Evolutionary conservation across 352 stramenopile species (phyloP).

Genomic region (Aphanomyces euteiches): DNA sequence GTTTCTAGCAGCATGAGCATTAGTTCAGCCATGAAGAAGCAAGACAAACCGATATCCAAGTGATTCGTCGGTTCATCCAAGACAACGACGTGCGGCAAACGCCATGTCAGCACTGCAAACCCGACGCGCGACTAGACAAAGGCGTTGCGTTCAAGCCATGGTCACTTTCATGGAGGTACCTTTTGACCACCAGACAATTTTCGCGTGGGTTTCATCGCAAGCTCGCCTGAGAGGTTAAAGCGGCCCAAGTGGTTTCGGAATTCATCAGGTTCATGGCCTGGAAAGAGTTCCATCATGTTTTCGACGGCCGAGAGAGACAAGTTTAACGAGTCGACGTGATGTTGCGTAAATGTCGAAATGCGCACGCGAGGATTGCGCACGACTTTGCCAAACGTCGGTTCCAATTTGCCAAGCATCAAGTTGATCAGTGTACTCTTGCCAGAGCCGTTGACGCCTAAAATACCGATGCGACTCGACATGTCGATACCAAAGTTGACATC

Average conservation of each 20-base stretch:
- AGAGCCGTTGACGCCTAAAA: conserved; percentile 89
- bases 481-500: conserved; percentile 97
- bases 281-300: conserved; percentile 89
- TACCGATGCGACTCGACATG: conserved; percentile 91
- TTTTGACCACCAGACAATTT: conserved; percentile 97
- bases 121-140: conserved; percentile 60
- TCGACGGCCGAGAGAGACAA: conserved; percentile 85
- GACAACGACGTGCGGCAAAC: conserved; percentile 94
- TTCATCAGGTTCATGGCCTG: conserved; percentile 73
- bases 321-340: conserved; percentile 94
- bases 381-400: conserved; percentile 77
- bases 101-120: conserved; percentile 94
- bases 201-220: conserved; percentile 92
- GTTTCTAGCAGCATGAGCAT: conserved; percentile 48
- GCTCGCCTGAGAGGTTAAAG: conserved; percentile 94
- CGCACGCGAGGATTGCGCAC: conserved; percentile 88
- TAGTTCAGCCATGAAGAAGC: not conserved
- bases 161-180: conserved; percentile 32
- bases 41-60: conserved; percentile 84
- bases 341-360: conserved; percentile 96
- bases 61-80: conserved; percentile 97
- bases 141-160: too few species aligned
- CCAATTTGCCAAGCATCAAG: conserved; percentile 94
- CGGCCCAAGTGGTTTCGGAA: conserved; percentile 93
- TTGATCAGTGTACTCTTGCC: conserved; percentile 96